These are phyloP conservation scores for Leptomonas pyrrhocoris DNA, from an alignment of 208 protist genomes.

Conservation along the genomic window DNA sequence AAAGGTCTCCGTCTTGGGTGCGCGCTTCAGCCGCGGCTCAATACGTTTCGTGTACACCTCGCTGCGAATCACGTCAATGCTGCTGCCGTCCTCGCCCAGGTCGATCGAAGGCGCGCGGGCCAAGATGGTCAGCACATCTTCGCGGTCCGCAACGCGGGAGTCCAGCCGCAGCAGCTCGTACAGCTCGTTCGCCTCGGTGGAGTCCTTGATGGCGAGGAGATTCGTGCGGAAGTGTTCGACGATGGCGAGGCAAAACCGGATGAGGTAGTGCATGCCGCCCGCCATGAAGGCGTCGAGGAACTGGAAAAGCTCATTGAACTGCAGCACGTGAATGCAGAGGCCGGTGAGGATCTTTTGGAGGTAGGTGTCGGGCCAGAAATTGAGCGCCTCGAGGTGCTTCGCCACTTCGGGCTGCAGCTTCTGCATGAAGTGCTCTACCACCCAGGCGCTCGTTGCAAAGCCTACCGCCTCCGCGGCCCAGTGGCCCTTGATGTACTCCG, in stretches of 20 bases:
- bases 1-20: slow-evolving; percentile 80
- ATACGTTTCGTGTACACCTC: slow-evolving; percentile 76
- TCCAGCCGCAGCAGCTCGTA: slow-evolving; percentile 92
- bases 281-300: slow-evolving; percentile 89
- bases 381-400: slow-evolving; percentile 74
- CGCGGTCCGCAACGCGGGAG: slow-evolving; percentile 45
- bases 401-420: slow-evolving; percentile 72
- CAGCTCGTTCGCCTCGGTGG: slow-evolving; percentile 58
- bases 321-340: slow-evolving; percentile 89
- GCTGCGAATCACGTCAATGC: slow-evolving; percentile 68
- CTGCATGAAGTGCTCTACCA: slow-evolving; percentile 87
- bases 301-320: slow-evolving; percentile 80
- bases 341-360: slow-evolving; percentile 91
- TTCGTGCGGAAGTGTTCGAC: slow-evolving; percentile 83
- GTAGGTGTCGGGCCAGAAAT: slow-evolving; percentile 92
- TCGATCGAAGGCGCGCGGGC: slow-evolving; percentile 63
- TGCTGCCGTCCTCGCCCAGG: slow-evolving; percentile 58
- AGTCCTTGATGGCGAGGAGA: slow-evolving; percentile 63
- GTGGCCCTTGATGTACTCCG: slow-evolving; percentile 82
- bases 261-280: slow-evolving; percentile 77
- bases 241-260: slow-evolving; percentile 84
- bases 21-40: slow-evolving; percentile 70
- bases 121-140: slow-evolving; percentile 72
- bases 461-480: slow-evolving; percentile 90
- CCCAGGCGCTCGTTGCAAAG: slow-evolving; percentile 89